Evolutionary conservation across 2,329 filamentous ascomycete species (phyloP).

Genomic region (Pezicula neosporulosa): DNA sequence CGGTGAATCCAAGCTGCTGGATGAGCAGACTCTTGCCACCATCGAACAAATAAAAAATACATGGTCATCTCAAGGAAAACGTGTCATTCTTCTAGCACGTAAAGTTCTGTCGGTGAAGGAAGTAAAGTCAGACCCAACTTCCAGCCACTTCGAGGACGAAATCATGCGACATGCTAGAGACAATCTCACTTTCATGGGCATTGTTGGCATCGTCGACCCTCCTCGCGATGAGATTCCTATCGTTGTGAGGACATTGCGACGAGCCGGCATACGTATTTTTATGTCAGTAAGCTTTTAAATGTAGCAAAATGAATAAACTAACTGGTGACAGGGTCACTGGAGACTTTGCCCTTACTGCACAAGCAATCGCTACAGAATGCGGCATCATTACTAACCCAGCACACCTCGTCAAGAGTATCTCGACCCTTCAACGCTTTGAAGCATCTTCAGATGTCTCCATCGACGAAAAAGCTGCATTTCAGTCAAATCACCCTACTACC

Average conservation of each 20-base stretch:
- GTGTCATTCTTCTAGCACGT: conserved; percentile 63
- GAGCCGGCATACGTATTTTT: conserved; percentile 71
- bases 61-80: conserved; percentile 66
- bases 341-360: conserved; percentile 72
- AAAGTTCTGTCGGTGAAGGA: conserved; percentile 46
- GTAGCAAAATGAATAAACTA: conserved; percentile 3
- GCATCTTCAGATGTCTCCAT: conserved; percentile 5
- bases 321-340: conserved; percentile 55
- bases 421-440: conserved; percentile 31
- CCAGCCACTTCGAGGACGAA: conserved; percentile 52
- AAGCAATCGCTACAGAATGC: conserved; percentile 69
- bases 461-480: not conserved
- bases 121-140: conserved; percentile 37
- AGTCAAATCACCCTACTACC: conserved; percentile 12
- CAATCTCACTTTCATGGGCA: conserved; percentile 48
- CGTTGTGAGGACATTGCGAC: conserved; percentile 58
- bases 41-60: conserved; percentile 61
- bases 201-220: conserved; percentile 58
- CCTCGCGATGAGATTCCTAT: conserved; percentile 56
- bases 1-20: conserved; percentile 50
- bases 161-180: conserved; percentile 48
- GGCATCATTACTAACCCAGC: conserved; percentile 60
- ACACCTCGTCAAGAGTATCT: conserved; percentile 47
- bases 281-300: conserved; percentile 49
- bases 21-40: conserved; percentile 36